A percentile compares a stretch with the other conserved stretches of the same genome.
phyloP scores from a whole-genome alignment of 345 rosid species.

The Eucalyptus cloeziana region DNA sequence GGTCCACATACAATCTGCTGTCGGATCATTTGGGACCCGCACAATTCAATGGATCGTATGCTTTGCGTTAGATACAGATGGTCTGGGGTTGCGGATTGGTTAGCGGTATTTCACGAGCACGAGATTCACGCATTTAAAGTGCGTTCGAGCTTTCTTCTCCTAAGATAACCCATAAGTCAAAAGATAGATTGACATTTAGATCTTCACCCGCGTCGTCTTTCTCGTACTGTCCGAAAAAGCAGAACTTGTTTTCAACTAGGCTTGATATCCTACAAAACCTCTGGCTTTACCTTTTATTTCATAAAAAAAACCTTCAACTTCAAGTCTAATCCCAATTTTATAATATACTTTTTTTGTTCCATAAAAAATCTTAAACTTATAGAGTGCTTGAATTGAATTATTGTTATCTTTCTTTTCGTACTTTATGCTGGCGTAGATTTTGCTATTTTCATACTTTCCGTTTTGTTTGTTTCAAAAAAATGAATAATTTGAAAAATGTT shows the following conservation, averaged over 20 bases:
- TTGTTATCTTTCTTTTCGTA: background rate
- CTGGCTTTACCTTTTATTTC: no score
- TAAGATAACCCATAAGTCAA: background rate
- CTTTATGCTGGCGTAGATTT: background rate
- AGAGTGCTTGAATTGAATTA: background rate
- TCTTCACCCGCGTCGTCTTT: background rate
- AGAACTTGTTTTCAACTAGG: background rate
- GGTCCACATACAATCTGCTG: background rate
- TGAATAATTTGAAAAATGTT: background rate
- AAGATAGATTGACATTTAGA: background rate
- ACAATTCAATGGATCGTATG: background rate
- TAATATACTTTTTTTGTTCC: no score
- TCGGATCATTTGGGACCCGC: background rate
- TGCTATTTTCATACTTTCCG: background rate
- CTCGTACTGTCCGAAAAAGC: background rate
- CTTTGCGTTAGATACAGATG: background rate
- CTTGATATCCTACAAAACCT: no score
- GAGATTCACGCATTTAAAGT: background rate
- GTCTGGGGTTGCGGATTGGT: background rate
- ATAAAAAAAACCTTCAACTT: no score
- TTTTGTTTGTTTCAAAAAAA: background rate
- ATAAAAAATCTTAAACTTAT: no score
- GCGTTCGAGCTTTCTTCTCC: background rate
- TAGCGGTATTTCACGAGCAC: background rate
- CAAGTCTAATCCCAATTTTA: no score